These are phyloP conservation scores for Monilinia laxa DNA, from an alignment of 2,329 filamentous ascomycete genomes.

Conservation along the genomic window DNA sequence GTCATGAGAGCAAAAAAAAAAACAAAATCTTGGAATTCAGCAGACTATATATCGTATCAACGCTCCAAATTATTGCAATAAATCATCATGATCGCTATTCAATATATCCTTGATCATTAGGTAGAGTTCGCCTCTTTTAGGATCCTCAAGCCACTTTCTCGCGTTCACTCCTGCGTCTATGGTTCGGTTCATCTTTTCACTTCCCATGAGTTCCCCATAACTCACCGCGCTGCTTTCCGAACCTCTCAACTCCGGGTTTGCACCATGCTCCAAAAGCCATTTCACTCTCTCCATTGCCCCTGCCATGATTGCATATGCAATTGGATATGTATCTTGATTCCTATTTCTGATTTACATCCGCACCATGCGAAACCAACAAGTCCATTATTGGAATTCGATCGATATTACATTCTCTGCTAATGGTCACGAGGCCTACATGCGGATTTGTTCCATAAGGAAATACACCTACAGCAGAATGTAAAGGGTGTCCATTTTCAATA, in stretches of 20 bases:
- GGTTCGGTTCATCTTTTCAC: background rate
- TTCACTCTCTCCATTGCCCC: conserved; percentile 10
- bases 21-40: background rate
- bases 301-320: background rate
- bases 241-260: conserved; percentile 7
- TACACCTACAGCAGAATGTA: background rate
- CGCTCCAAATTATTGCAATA: background rate
- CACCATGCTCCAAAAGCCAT: conserved; percentile 23
- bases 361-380: background rate
- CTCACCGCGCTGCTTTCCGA: background rate
- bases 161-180: background rate
- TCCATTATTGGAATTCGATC: background rate
- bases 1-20: background rate
- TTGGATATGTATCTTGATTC: conserved; percentile 3
- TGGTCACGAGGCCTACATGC: background rate
- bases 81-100: background rate
- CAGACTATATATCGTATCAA: background rate
- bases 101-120: background rate
- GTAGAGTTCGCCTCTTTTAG: background rate
- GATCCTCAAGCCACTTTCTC: background rate
- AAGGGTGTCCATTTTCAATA: background rate
- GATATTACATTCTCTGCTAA: background rate
- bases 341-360: background rate
- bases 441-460: background rate
- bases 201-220: conserved; percentile 1